A percentile compares a stretch with the other conserved stretches of the same genome.
Conservation (phyloP, 1,284 basidiomycete species). For the Wallemia mellicola region DNA sequence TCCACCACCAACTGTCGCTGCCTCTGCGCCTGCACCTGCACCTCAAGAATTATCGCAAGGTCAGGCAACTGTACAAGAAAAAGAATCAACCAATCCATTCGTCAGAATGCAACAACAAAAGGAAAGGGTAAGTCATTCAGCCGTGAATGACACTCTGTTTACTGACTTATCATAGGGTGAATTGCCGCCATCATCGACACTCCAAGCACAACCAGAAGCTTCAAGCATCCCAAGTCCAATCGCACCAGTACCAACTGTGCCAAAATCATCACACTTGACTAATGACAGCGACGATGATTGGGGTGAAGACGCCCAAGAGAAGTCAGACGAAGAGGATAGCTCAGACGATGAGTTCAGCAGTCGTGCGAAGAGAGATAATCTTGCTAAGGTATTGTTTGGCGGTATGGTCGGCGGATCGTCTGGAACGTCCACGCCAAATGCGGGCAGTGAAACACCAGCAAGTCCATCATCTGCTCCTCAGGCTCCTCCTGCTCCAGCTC, state of each 20-base stretch:
- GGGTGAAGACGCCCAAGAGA: conserved; percentile 45
- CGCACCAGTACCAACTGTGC: conserved; percentile 8
- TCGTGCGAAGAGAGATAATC: conserved; percentile 31
- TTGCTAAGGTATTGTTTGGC: conserved; percentile 51
- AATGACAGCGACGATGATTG: conserved; percentile 47
- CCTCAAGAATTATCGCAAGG: neutral
- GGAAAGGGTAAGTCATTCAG: neutral
- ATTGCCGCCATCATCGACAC: conserved; percentile 3
- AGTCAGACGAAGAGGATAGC: conserved; percentile 31
- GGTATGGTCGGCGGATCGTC: conserved; percentile 23
- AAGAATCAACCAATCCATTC: conserved; percentile 9
- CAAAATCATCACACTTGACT: conserved; percentile 24
- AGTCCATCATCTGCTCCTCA: conserved; percentile 14
- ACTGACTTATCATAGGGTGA: conserved; percentile 8
- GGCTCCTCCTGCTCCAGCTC: conserved; percentile 16
- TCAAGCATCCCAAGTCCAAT: conserved; percentile 4
- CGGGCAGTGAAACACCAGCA: conserved; percentile 3
- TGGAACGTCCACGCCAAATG: conserved; percentile 12
- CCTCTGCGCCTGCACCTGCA: conserved; percentile 11
- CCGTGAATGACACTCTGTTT: neutral
- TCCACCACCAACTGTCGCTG: conserved; percentile 13
- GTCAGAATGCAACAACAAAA: conserved; percentile 6
- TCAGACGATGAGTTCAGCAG: conserved; percentile 50
- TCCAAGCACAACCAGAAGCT: conserved; percentile 3
- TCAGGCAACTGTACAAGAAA: conserved; percentile 5